Evolutionary conservation across 2,329 filamentous ascomycete genomes (phyloP).

Genomic region (Beauveria sp.): DNA sequence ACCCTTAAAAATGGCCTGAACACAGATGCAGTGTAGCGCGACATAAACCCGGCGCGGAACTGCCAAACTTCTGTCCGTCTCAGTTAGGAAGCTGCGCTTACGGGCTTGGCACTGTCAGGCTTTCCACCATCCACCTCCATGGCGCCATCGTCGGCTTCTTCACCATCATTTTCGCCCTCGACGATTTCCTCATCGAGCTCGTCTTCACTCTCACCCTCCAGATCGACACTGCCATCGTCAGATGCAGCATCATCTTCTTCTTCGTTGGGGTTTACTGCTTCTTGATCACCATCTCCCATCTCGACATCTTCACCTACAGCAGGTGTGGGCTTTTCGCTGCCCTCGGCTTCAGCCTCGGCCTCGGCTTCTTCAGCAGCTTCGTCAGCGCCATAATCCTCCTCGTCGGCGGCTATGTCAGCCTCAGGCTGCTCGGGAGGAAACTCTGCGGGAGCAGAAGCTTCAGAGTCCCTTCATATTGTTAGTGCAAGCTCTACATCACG

Average conservation of each 20-base stretch:
- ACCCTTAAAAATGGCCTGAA: background rate
- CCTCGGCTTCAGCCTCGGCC: conserved; percentile 46
- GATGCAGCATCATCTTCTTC: conserved; percentile 61
- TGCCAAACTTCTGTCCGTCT: background rate
- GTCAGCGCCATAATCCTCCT: conserved; percentile 84
- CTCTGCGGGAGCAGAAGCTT: conserved; percentile 90
- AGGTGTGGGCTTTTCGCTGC: conserved; percentile 39
- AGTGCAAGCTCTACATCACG: background rate
- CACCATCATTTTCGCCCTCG: conserved; percentile 28
- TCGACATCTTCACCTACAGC: conserved; percentile 58
- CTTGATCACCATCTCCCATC: conserved; percentile 63
- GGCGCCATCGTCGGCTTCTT: conserved; percentile 32
- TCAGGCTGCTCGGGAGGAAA: conserved; percentile 97
- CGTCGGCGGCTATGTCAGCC: conserved; percentile 76
- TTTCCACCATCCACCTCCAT: conserved; percentile 45
- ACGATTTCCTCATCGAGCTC: conserved; percentile 55
- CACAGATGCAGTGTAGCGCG: background rate
- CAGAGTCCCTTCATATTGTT: conserved; percentile 68
- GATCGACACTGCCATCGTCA: conserved; percentile 70
- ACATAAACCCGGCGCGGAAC: no score
- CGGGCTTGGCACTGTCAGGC: conserved; percentile 19
- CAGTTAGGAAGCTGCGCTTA: conserved; percentile 13
- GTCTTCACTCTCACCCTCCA: conserved; percentile 69
- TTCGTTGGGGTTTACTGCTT: conserved; percentile 25
- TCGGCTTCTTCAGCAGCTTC: conserved; percentile 69